Base-by-base conservation (phyloP, 164 flowering plant genomes). In the Euptelea pleiosperma region DNA sequence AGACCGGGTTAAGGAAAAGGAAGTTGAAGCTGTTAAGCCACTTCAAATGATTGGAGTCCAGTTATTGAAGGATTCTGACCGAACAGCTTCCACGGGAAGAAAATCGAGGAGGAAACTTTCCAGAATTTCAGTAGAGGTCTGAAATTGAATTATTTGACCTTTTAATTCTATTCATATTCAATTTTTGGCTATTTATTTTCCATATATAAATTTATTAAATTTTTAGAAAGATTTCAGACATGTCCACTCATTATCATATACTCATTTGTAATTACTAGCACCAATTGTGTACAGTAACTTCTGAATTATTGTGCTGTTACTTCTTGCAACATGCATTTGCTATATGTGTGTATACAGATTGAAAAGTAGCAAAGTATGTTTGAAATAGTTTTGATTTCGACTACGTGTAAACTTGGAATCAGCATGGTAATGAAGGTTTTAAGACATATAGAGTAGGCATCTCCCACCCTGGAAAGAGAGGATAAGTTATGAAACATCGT, bases 11-110 rank as follows among this genome's bases (percentile, higher is more conserved):
- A 85, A 84, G 74, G 79, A 70, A 55, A 89, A 87, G 70, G 90
- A 80, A 73, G 80, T 65, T 70, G 89, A 84, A 67, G 69, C 87
- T 56, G 77, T 65, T 52, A 84, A 78, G 69, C 94, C 94, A 69
- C 88, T 73, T 71, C 94, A 87, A 71, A 93, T 93, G 98, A 87
- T 93, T 60, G 98, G 98, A 25, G 94, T 84, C 41, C 97, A 93
- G 51, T 61, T 87, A 71, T 62, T 90, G 68, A 87, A 86, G 76
- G 96, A 88, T 69, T 62, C 82, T 64, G 94, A 83, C 31, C 77
- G 77, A 68, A 67, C 74, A 39, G 54, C 78, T 55, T 21, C 66
- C n/a, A 60, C 75, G 47, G 63, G 84, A 22, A 84, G 77, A 63
- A 84, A 80, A 73, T 78, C 85, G 14, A 74, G 77, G 62, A 85